Evolutionary conservation across 345 rosid species (phyloP).

Genomic region (Conringia planisiliqua): DNA sequence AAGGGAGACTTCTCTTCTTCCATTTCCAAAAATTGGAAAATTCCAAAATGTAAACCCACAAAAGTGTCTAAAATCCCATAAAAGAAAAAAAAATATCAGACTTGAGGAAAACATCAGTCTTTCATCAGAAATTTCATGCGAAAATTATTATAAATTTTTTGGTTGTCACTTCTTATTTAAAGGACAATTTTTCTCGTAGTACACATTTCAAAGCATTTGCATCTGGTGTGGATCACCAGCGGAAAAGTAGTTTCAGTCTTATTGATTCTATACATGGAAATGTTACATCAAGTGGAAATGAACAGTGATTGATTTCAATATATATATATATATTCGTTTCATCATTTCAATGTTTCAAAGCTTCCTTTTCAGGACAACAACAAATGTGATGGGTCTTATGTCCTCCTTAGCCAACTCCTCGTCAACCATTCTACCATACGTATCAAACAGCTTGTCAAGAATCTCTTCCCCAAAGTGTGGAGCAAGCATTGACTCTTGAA

Average conservation of each 20-base stretch:
- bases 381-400: constrained; percentile 58
- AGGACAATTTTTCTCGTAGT: too few species aligned
- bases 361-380: constrained; percentile 58
- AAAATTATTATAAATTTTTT: too few species aligned
- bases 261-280: not conserved
- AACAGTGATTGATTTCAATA: not conserved
- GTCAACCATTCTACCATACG: constrained; percentile 52
- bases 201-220: too few species aligned
- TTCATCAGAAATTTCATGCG: too few species aligned
- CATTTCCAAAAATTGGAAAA: not conserved
- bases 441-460: constrained; percentile 59
- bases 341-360: constrained; percentile 22
- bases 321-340: not conserved
- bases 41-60: not conserved
- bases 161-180: too few species aligned
- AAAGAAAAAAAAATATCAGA: too few species aligned
- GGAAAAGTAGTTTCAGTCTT: not conserved
- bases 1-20: constrained; percentile 8
- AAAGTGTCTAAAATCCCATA: not conserved
- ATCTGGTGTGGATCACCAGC: not conserved
- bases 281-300: not conserved
- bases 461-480: constrained; percentile 68
- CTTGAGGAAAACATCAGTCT: too few species aligned
- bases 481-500: constrained; percentile 74
- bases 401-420: constrained; percentile 58